Percentiles rank a stretch among this genome's conserved stretches.
These are phyloP conservation scores for Oryza brachyantha DNA, from an alignment of 176 grass and related monocot genomes.

Conservation along the genomic window DNA sequence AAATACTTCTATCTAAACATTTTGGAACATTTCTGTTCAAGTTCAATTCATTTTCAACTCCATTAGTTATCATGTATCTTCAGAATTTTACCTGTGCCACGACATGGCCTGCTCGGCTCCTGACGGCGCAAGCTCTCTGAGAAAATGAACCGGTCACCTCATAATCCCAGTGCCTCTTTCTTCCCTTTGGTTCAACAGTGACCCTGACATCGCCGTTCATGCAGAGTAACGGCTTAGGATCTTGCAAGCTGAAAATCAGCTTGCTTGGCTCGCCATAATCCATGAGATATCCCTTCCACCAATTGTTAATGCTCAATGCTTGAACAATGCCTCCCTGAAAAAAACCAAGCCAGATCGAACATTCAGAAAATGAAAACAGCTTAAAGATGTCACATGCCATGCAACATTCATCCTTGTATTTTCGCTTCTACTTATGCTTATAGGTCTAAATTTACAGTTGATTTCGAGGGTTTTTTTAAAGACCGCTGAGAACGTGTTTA, in stretches of 20 bases:
- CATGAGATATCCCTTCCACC: slow-evolving; percentile 66
- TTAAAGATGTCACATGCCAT: background rate
- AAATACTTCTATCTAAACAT: background rate
- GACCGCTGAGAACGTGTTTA: too few species aligned
- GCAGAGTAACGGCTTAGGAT: slow-evolving; percentile 56
- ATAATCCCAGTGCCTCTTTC: slow-evolving; percentile 62
- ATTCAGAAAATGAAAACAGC: background rate
- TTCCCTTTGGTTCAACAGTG: slow-evolving; percentile 52
- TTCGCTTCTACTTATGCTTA: too few species aligned
- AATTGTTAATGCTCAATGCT: slow-evolving; percentile 63
- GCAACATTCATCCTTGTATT: too few species aligned
- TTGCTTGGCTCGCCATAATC: slow-evolving; percentile 63
- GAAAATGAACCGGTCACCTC: slow-evolving; percentile 72
- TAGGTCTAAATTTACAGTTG: too few species aligned
- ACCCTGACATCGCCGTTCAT: slow-evolving; percentile 54
- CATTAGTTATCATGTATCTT: background rate
- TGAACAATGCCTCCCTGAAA: slow-evolving; percentile 62
- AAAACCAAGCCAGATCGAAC: background rate
- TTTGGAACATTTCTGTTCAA: background rate
- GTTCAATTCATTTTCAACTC: background rate
- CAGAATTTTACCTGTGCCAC: slow-evolving; percentile 62
- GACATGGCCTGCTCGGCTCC: slow-evolving; percentile 53
- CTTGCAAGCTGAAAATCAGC: slow-evolving; percentile 66
- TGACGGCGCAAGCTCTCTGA: slow-evolving; percentile 67
- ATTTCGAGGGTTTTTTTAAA: too few species aligned